A percentile compares a stretch with the other conserved stretches of the same genome.
phyloP scores from a whole-genome alignment of 164 flowering plant species.

The Hamamelis virginiana region DNA sequence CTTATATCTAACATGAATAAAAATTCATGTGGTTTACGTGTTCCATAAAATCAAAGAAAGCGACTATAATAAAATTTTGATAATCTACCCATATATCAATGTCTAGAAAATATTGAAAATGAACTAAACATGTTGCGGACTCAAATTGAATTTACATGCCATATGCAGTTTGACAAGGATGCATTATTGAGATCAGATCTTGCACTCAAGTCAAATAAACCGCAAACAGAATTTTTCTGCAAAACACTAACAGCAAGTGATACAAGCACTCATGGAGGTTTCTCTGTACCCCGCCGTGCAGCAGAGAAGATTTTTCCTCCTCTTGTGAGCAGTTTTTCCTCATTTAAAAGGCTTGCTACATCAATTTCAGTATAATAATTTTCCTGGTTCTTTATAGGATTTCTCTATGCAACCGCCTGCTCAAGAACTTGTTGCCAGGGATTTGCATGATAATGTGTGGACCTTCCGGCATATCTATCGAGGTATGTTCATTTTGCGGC shows the following conservation, averaged over 20 bases:
- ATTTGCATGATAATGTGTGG: constrained; percentile 88
- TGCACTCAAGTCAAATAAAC: constrained; percentile 68
- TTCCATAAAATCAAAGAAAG: background rate
- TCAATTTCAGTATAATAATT: background rate
- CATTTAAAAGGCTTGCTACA: background rate
- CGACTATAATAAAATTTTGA: background rate
- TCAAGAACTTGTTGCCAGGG: constrained; percentile 86
- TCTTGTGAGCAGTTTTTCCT: constrained; percentile 51
- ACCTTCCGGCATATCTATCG: constrained; percentile 92
- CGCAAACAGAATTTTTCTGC: constrained; percentile 92
- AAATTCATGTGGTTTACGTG: background rate
- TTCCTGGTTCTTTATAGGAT: constrained; percentile 52
- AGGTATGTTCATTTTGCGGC: constrained; percentile 41
- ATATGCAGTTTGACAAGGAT: constrained; percentile 81
- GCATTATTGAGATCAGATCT: constrained; percentile 88
- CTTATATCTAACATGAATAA: no score
- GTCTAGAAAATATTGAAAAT: background rate
- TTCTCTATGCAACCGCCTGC: constrained; percentile 95
- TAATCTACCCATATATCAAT: background rate
- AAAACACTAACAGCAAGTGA: constrained; percentile 98
- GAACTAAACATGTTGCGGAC: background rate
- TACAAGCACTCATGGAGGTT: constrained; percentile 99
- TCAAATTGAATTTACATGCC: constrained; percentile 4
- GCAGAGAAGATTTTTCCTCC: constrained; percentile 97
- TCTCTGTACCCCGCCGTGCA: constrained; percentile 99